Base-by-base conservation (phyloP, 2,329 filamentous ascomycete genomes). In the Penicillium concentricum region DNA sequence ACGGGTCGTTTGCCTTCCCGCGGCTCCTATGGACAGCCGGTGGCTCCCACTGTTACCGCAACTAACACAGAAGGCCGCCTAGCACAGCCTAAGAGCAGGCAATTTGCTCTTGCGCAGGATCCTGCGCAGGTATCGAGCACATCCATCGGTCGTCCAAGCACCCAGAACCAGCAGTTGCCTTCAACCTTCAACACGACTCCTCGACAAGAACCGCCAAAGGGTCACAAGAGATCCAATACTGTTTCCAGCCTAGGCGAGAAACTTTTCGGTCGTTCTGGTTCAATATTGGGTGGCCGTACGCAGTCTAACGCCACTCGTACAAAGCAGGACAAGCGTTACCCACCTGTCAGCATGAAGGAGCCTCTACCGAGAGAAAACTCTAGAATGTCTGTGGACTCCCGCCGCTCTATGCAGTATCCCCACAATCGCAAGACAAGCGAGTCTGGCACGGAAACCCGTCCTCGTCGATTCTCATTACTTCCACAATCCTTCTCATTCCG, bases 61-160 rank as follows among this genome's bases (percentile, higher is more conserved):
- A 94, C 92, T 51, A 96, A 94, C 73, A 92, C 85, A 4, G 90
- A 96, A 72, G 93, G 92, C 61, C 89, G 89, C 61, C 91, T 97
- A 67, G 90, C 94, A 63, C 93, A 96, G 71, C 90, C 90, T 12
- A 84, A 83, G 72, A 78, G 82, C 61, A 85, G 87, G 68, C 85
- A 84, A 62, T 91, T 92, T 70, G 84, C 87, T 15, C 83, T 88
- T 47, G 78, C 84, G 32, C 84, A 86, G 62, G 78, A 84, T 32
- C 75, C 79, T n/a, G 68, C 76, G 4, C 78, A 82, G 35, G 74
- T 77, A 57, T 74, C 78, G 41, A 77, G 79, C 38, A 73, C 78
- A 43, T 85, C 79, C 71, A 86, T 78, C 77, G 87, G 74, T 70
- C 85, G 71, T 78, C 88, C 81, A 69, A 88, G 77, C 64, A 81